A percentile compares a stretch with the other conserved stretches of the same genome.
phyloP scores from a whole-genome alignment of 2,329 filamentous ascomycete species.

The Monilinia fructicola region DNA sequence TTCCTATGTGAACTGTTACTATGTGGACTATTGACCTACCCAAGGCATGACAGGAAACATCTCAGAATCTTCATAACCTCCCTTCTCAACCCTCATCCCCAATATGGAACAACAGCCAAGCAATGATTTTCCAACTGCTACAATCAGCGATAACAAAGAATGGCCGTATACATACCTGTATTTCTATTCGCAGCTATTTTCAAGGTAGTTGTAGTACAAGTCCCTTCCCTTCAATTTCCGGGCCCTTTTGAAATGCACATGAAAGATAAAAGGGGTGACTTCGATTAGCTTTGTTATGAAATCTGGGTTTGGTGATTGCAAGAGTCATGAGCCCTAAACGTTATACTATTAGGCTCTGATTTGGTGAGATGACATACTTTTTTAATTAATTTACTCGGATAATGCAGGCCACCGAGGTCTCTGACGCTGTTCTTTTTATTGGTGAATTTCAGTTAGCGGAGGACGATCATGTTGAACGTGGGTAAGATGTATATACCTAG shows the following conservation, averaged over 20 bases:
- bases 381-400: not conserved
- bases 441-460: not conserved
- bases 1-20: too few species aligned
- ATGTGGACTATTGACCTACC: not conserved
- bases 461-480: not conserved
- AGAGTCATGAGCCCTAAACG: not conserved
- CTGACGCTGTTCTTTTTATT: not conserved
- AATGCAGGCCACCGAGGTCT: not conserved
- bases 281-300: not conserved
- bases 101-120: not conserved
- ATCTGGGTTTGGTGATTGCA: not conserved
- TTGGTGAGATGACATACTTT: not conserved
- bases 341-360: not conserved
- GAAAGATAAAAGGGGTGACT: not conserved
- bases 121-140: not conserved
- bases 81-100: not conserved
- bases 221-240: not conserved
- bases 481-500: too few species aligned
- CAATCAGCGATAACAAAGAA: not conserved
- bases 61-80: not conserved
- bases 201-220: not conserved
- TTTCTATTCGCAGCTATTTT: not conserved
- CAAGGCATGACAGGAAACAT: not conserved
- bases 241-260: not conserved
- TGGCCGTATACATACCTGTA: not conserved